Base-by-base conservation (phyloP, 208 protist genomes). In the Wallacemonas collosoma region DNA sequence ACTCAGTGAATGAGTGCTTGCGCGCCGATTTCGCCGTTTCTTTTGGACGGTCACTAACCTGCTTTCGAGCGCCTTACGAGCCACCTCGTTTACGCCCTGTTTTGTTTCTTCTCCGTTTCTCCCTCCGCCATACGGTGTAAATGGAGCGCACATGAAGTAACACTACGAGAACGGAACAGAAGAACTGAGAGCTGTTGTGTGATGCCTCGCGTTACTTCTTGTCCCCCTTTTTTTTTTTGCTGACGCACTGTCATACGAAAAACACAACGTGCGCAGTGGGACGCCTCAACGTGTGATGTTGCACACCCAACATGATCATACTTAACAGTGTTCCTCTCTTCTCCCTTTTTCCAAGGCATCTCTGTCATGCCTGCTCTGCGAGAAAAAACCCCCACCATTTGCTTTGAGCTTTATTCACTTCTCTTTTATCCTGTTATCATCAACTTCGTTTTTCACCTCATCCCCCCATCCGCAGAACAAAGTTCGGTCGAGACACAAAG, bases 211-310 rank as follows among this genome's bases (percentile, higher is more conserved):
- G 12, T 41, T 40, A 45, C 6, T 64, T 15, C 41, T n/a, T n/a
- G 6, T 44, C 1, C 58, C 17, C 70, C 2, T 61, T 71, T 62
- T 9, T 77, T 71, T 68, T 41, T 60, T 73, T 56, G 12, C 26
- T 26, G 26, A 26, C 26, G 26, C 26, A 26, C 26, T 26, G 26
- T 26, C 26, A 26, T 26, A 26, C 26, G 26, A 50, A 50, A 50
- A 50, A 50, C 6, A 50, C 45, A 50, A 50, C 45, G 26, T 54
- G 50, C 15, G 50, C 50, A n/a, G 50, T 54, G 12, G 50, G 12
- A 54, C 15, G 15, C 12, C 50, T 54, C 15, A 50, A 50, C 12
- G 45, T 12, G 12, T 6, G 45, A 50, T 50, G 45, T 50, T 50
- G 45, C 45, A 12, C 6, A 12, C 8, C 0, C 45, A 50, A 50